Conservation (phyloP, 73 alveolate genomes). For the Uronychia setigera region DNA sequence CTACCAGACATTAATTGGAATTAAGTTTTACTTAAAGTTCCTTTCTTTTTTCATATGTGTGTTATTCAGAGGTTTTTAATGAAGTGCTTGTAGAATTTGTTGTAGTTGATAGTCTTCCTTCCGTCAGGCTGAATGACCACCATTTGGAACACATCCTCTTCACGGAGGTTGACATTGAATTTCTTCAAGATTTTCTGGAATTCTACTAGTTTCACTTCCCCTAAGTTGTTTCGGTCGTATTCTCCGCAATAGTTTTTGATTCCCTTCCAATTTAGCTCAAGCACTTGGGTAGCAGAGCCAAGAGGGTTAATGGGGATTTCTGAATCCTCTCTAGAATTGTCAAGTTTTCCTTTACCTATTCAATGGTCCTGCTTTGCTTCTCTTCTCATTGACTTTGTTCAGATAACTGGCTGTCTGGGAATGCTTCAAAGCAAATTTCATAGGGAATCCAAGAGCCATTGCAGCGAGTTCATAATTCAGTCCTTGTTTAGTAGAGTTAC, state of each 20-base stretch:
- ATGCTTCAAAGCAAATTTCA: not conserved
- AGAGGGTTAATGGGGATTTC: not conserved
- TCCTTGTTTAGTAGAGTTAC: not conserved
- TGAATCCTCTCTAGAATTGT: slow-evolving; percentile 2
- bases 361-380: not conserved
- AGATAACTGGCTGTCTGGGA: not conserved
- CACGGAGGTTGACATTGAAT: not conserved
- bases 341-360: not conserved
- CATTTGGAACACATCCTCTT: not conserved
- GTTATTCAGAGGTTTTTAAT: no score
- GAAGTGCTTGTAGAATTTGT: no score
- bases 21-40: no score
- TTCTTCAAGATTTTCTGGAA: not conserved
- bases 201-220: not conserved
- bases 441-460: not conserved
- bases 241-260: not conserved
- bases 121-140: not conserved
- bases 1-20: no score
- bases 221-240: not conserved
- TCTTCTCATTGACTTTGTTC: not conserved
- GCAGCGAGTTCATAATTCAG: not conserved
- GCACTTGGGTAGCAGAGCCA: not conserved
- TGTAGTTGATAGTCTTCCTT: no score
- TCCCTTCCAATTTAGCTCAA: not conserved
- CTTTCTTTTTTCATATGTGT: no score